A percentile compares a stretch with the other conserved stretches of the same genome.
Conservation (phyloP, 768 basidiomycete genomes). For the Tricholoma furcatifolium region DNA sequence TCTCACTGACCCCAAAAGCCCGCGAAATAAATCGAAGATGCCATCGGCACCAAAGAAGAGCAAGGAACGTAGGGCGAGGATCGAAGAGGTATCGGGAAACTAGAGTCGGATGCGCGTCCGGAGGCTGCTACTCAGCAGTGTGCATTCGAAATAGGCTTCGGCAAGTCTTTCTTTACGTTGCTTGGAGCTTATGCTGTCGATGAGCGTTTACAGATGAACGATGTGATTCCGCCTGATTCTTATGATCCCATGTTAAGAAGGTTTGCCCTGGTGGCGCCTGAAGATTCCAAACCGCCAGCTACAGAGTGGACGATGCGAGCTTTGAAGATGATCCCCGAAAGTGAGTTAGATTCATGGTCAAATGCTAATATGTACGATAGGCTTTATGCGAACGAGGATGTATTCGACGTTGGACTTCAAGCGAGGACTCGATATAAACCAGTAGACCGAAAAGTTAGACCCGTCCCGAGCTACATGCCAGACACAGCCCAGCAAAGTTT, state of each 20-base stretch:
- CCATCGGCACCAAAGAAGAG: conserved; percentile 3
- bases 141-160: conserved; percentile 10
- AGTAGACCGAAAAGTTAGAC: conserved; percentile 22
- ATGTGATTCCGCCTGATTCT: conserved; percentile 10
- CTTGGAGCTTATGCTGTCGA: not conserved
- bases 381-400: not conserved
- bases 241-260: conserved; percentile 9
- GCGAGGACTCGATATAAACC: conserved; percentile 9
- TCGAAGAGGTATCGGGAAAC: too few relatives aligned
- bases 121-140: too few relatives aligned
- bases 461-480: conserved; percentile 23
- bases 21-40: conserved; percentile 6
- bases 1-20: too few relatives aligned
- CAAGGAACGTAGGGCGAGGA: too few relatives aligned
- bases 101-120: too few relatives aligned
- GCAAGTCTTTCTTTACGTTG: conserved; percentile 6
- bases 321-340: too few relatives aligned
- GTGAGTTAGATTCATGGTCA: too few relatives aligned
- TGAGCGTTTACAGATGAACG: conserved; percentile 3
- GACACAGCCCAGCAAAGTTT: conserved; percentile 17
- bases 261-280: conserved; percentile 1
- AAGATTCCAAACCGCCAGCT: not conserved
- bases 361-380: not conserved
- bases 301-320: conserved; percentile 18
- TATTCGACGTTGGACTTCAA: not conserved